Evolutionary conservation across 164 flowering plant genomes (phyloP), one percentile per base, ranked within the genome.

Genomic region (Sextonia rubra): DNA sequence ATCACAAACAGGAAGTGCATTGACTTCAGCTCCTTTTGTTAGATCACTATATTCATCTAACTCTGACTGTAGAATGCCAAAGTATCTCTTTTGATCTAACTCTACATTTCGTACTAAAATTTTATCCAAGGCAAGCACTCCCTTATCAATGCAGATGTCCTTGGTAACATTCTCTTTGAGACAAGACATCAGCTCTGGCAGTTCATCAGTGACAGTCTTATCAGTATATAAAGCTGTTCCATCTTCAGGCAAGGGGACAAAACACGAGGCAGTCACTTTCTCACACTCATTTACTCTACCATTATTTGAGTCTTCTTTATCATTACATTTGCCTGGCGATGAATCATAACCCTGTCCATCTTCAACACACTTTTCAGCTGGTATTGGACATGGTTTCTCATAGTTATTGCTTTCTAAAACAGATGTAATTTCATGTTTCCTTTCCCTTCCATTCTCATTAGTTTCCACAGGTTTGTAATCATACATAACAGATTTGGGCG

Each of bases 61-160:
- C 15, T 69, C 80, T 27, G 80, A 72, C 68, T 77, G 72, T 47
- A 65, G 47, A 47, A 64, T 63, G 61, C 73, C 64, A 60, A 69
- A 64, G 9, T 64, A 3, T 56, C 60, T 72, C 61, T 75, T 67
- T 5, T 73, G n/a, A 71, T 70, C 78, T 68, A 73, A 71, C 32
- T 70, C 63, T 64, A 61, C 69, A 60, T 75, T 75, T 70, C 78
- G 85, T 74, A 80, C 66, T 76, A 81, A 71, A 71, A 66, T 69
- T 78, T 82, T 85, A 65, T 82, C 83, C 25, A 69, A 63, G 12
- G 83, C 75, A 72, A 82, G 85, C 29, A 82, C 78, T 49, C 90
- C 91, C 15, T 88, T 89, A 75, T 90, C 92, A 24, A 88, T 70
- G 70, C 91, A 84, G 12, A 88, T 86, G 71, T 90, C 94, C 80